A percentile compares a stretch with the other conserved stretches of the same genome.
Conservation (phyloP, 192 early-diverging fungal species). For the Phycomyces blakesleeanus region DNA sequence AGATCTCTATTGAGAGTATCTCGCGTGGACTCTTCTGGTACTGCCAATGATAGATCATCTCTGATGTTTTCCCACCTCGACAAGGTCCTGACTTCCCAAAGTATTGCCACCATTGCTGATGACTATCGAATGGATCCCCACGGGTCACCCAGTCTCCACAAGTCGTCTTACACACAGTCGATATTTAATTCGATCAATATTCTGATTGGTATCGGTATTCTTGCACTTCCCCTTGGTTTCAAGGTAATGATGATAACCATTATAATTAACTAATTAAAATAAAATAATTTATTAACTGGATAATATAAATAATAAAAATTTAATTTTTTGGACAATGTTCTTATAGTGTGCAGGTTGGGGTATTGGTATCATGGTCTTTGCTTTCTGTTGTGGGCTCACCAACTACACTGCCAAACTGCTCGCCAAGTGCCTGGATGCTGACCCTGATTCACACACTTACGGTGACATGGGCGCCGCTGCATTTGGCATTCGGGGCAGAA, state of each 20-base stretch:
- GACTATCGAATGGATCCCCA: constrained; percentile 19
- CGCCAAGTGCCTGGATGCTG: constrained; percentile 43
- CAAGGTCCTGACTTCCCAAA: constrained; percentile 19
- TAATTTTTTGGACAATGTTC: too few relatives aligned
- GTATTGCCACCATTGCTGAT: constrained; percentile 30
- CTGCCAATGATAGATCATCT: constrained; percentile 11
- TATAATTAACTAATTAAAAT: too few relatives aligned
- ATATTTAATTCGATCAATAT: constrained; percentile 61
- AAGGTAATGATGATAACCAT: constrained; percentile 26
- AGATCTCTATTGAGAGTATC: constrained; percentile 3
- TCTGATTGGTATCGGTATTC: constrained; percentile 62
- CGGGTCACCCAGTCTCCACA: constrained; percentile 12
- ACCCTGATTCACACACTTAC: constrained; percentile 38
- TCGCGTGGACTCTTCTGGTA: constrained; percentile 8
- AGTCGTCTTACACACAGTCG: constrained; percentile 43
- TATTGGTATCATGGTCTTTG: constrained; percentile 48
- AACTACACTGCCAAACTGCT: constrained; percentile 61
- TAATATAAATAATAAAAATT: too few relatives aligned
- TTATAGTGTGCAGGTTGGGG: constrained; percentile 53
- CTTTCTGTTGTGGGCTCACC: constrained; percentile 40
- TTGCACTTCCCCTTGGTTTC: constrained; percentile 59
- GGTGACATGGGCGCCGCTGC: constrained; percentile 40
- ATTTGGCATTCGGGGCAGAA: constrained; percentile 30
- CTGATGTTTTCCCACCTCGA: constrained; percentile 20
- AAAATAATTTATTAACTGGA: too few relatives aligned